phyloP scores from a whole-genome alignment of 1,284 basidiomycete species.

The Malassezia pachydermatis region DNA sequence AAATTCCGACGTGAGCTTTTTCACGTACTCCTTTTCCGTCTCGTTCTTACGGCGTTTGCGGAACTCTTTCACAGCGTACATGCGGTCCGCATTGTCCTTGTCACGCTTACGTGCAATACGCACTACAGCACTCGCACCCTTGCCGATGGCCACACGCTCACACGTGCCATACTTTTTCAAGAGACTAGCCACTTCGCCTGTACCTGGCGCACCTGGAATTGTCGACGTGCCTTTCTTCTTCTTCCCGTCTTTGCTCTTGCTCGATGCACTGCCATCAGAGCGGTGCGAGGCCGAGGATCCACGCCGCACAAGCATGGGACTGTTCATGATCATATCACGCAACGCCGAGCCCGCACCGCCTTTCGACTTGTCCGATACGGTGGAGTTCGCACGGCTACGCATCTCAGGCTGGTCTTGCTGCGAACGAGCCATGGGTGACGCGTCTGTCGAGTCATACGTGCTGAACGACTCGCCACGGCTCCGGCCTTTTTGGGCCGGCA shows the following conservation, averaged over 20 bases:
- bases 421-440: conserved; percentile 35
- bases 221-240: conserved; percentile 28
- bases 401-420: conserved; percentile 44
- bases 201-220: conserved; percentile 14
- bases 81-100: conserved; percentile 73
- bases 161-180: conserved; percentile 90
- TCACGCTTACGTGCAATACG: conserved; percentile 98
- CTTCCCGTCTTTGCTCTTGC: conserved; percentile 15
- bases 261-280: conserved; percentile 13
- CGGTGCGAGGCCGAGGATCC: conserved; percentile 34
- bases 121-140: conserved; percentile 93
- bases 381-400: conserved; percentile 20
- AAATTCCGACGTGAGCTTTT: conserved; percentile 98
- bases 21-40: conserved; percentile 97
- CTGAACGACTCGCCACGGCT: conserved; percentile 12
- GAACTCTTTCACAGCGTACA: conserved; percentile 99
- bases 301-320: conserved; percentile 37
- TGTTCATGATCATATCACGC: conserved; percentile 45
- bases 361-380: conserved; percentile 22
- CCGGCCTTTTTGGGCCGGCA: conserved; percentile 17
- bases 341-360: conserved; percentile 35
- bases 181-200: conserved; percentile 38
- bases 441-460: conserved; percentile 13
- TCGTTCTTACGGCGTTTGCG: conserved; percentile 95
- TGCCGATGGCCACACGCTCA: conserved; percentile 91